Conservation (phyloP, 345 rosid genomes). For the Clausena lansium region DNA sequence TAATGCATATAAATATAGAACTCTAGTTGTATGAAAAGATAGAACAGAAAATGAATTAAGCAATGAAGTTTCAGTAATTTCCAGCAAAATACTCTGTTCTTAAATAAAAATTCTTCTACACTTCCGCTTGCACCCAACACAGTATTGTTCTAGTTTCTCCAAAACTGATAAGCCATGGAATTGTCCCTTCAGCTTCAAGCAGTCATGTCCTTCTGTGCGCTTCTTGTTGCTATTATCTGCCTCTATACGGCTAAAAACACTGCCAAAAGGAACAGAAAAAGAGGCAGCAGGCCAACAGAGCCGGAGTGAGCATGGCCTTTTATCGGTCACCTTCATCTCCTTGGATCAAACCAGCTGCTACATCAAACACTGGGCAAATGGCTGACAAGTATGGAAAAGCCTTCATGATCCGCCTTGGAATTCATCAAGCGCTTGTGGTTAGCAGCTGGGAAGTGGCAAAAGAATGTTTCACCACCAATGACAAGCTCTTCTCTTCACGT, state of each 20-base stretch:
- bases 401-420: conserved; percentile 32
- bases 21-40: no score
- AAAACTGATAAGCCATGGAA: conserved; percentile 1
- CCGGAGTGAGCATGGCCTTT: conserved; percentile 31
- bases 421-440: conserved; percentile 18
- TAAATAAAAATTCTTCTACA: no score
- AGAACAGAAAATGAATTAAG: not conserved
- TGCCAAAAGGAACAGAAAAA: no score
- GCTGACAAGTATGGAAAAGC: conserved; percentile 23
- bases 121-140: no score
- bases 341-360: conserved; percentile 16
- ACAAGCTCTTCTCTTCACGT: no score
- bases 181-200: not conserved
- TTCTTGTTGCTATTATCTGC: conserved; percentile 11
- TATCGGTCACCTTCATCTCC: conserved; percentile 31
- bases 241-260: not conserved
- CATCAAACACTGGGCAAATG: conserved; percentile 25
- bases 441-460: conserved; percentile 31
- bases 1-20: no score
- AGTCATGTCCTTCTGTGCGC: not conserved
- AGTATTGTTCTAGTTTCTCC: no score
- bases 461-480: conserved; percentile 34
- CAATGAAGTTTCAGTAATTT: no score
- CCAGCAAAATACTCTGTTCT: no score
- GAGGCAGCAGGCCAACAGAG: conserved; percentile 22